Evolutionary conservation across 345 rosid species (phyloP), one percentile per base, ranked within the genome.

Genomic region (Eucalyptus cloeziana): DNA sequence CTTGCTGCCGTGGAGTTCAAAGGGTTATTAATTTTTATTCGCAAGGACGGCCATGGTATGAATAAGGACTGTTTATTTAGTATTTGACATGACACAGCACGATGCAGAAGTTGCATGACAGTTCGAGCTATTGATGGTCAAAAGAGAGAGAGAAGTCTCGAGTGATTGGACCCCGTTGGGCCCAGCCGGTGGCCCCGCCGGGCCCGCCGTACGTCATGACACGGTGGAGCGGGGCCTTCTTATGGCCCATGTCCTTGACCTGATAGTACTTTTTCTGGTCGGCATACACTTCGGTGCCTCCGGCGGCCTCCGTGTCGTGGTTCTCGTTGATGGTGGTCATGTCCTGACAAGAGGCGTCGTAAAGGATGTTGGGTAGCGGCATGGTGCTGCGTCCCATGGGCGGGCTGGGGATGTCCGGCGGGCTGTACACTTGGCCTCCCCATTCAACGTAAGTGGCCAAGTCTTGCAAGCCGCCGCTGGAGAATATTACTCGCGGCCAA

Each of bases 351-450:
- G 87, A 86, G 16, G 87, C 87, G 8, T 33, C 87, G 30, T 58
- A 51, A 10, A 50, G 49, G 51, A 56, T 40, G 52, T 58, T 30
- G 45, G 52, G n/a, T 2, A 5, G 14, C 33, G 89, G 88, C 43
- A 24, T 24, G 19, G 17, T 5, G 24, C 86, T 89, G 5, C 87
- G 58, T 17, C 92, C 92, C 90, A 91, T 89, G 44, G 86, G 89
- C 7, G 88, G 90, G 49, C 88, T 62, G 21, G 86, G 33, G 47
- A 17, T 10, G 31, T 27, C 40, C 27, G 56, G 79, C 4, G 89
- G 92, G 25, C 90, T 85, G 30, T 45, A 64, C 31, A 45, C 88
- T 56, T 87, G 90, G 25, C 90, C 92, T 17, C 92, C 90, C 90
- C 92, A 91, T 5, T 89, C 92, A 10, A 85, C 52, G 24, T 83